A percentile compares a stretch with the other conserved stretches of the same genome.
These are phyloP conservation scores for Choricystis sp. DNA, from an alignment of 139 green algal species.

Conservation along the genomic window DNA sequence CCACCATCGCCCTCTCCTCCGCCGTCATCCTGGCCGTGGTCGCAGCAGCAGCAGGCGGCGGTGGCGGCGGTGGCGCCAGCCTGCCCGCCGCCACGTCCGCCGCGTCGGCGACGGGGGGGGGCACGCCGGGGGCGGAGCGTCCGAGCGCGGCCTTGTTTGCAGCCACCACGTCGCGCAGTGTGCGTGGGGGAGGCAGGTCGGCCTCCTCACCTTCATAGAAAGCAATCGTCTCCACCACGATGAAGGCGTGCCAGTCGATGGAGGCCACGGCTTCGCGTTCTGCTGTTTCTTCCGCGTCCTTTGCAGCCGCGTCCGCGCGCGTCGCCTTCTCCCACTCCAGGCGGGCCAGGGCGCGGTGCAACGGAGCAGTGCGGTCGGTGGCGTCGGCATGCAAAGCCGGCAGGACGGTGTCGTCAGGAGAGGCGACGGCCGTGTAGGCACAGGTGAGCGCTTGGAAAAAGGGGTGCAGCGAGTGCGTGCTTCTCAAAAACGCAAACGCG, in stretches of 20 bases:
- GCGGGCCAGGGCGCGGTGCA: conserved; percentile 67
- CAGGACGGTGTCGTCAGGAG: conserved; percentile 62
- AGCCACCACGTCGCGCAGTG: conserved; percentile 53
- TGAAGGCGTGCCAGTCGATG: conserved; percentile 96
- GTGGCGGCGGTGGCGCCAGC: conserved; percentile 10
- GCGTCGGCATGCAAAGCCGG: conserved; percentile 45
- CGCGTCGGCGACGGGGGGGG: conserved; percentile 9
- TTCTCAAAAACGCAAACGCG: conserved; percentile 92
- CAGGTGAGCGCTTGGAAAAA: conserved; percentile 89
- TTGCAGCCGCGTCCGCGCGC: conserved; percentile 44
- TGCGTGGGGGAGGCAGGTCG: conserved; percentile 73
- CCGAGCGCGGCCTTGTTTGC: conserved; percentile 37
- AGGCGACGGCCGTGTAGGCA: conserved; percentile 83
- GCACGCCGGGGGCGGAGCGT: conserved; percentile 7
- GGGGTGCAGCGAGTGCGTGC: conserved; percentile 78
- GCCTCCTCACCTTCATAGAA: conserved; percentile 84
- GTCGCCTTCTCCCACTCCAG: conserved; percentile 78
- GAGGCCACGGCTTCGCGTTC: conserved; percentile 76
- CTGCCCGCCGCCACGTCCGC: conserved; percentile 4
- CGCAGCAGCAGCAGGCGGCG: no score
- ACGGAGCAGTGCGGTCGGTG: conserved; percentile 43
- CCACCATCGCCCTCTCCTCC: conserved; percentile 69
- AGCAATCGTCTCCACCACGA: conserved; percentile 91
- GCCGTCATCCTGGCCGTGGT: no score
- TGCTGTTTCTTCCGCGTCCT: conserved; percentile 35